Conservation (phyloP, 768 basidiomycete species). For the Kwoniella europaea region DNA sequence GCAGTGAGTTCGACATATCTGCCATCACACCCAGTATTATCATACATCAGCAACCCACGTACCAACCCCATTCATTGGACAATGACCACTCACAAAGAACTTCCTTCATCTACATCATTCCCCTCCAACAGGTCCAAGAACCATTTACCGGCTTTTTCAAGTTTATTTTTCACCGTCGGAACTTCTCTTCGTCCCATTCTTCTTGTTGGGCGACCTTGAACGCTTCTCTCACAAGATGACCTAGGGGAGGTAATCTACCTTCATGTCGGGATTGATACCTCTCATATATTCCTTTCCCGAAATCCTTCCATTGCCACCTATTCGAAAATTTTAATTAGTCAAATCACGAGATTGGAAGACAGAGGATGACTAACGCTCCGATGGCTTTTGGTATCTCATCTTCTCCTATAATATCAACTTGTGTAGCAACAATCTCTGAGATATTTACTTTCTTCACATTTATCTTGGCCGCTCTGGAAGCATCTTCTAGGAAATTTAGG, state of each 20-base stretch:
- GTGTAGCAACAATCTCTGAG: not conserved
- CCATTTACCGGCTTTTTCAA: not conserved
- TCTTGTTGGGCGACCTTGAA: not conserved
- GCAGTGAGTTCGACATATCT: not conserved
- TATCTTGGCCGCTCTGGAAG: too few species aligned
- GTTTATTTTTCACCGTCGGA: not conserved
- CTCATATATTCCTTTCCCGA: not conserved
- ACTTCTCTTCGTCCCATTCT: not conserved
- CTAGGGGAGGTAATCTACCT: not conserved
- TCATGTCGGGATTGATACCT: not conserved
- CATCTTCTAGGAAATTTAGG: too few species aligned
- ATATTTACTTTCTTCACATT: not conserved
- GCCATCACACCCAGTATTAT: not conserved
- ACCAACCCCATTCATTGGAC: too few species aligned
- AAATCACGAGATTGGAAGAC: not conserved
- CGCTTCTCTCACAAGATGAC: not conserved
- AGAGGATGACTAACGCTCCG: not conserved
- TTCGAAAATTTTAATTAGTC: not conserved
- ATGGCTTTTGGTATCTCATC: not conserved
- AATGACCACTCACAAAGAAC: not conserved
- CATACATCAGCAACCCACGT: too few species aligned
- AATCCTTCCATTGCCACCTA: not conserved
- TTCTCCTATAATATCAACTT: not conserved
- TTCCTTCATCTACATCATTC: not conserved
- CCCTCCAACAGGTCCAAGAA: not conserved